Percentiles rank a stretch among this genome's conserved stretches.
phyloP scores from a whole-genome alignment of 2,329 filamentous ascomycete genomes.

The Tolypocladium guangdongense region DNA sequence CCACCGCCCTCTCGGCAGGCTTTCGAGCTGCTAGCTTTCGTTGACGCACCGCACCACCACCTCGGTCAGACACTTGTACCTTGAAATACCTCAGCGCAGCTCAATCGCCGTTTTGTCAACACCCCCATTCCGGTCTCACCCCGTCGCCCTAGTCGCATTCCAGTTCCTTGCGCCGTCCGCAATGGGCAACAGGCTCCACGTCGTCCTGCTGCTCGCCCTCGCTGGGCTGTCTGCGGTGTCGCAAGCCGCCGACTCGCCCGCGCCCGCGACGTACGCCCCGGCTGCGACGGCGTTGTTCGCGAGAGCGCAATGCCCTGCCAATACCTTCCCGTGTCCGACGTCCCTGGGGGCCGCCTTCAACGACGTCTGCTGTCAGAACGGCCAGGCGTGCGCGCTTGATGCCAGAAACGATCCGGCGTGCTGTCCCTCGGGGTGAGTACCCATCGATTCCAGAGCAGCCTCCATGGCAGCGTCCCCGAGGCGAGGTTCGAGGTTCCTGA shows the following conservation, averaged over 20 bases:
- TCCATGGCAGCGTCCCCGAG: neutral
- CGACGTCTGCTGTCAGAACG: constrained; percentile 39
- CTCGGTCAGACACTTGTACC: neutral
- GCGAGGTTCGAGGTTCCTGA: neutral
- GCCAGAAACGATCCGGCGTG: constrained; percentile 38
- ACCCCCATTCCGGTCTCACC: neutral
- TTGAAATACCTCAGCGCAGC: no score
- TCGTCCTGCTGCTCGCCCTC: neutral
- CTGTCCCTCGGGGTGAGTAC: constrained; percentile 38
- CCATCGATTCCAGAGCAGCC: neutral
- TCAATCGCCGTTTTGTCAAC: neutral
- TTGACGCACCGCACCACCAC: neutral
- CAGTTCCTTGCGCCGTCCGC: neutral
- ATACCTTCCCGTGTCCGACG: constrained; percentile 39
- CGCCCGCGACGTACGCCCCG: constrained; percentile 8
- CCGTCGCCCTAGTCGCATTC: neutral
- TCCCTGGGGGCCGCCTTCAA: constrained; percentile 33
- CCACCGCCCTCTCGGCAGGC: neutral
- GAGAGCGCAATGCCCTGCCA: constrained; percentile 31
- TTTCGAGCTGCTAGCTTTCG: neutral
- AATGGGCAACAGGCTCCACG: neutral
- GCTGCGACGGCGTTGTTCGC: constrained; percentile 11
- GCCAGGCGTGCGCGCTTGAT: constrained; percentile 40
- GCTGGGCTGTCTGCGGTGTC: neutral
- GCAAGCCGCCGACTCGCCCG: neutral